Evolutionary conservation across 352 stramenopile genomes (phyloP), one percentile per base, ranked within the genome.

Genomic region (Phytopythium mirpurense): DNA sequence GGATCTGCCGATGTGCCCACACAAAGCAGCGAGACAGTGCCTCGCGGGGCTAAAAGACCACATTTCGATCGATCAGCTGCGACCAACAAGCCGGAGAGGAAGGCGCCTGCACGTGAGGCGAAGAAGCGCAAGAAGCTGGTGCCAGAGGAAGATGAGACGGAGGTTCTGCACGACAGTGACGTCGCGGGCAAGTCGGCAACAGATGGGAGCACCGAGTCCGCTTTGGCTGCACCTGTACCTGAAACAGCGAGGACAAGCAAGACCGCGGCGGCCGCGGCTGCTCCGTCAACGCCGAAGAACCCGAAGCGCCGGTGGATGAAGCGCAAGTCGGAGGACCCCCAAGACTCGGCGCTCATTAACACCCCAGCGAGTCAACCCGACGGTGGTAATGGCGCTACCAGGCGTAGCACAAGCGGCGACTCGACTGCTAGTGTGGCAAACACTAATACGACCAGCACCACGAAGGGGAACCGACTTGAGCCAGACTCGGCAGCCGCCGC

Each of bases 231-330:
- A 14, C 12, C n/a, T 24, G n/a, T 6, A 21, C 38, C 7, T 11
- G 38, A 21, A 44, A 24, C 38, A 41, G 47, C 55, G 40, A 62
- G 23, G 42, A 47, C 5, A 27, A 37, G 14, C 19, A 18, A 24
- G 7, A 35, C 40, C 27, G 35, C 42, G 14, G 38, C 51, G 14
- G 29, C 47, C n/a, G 58, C 56, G 2, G 54, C 61, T 48, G 21
- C 51, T 40, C 35, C 69, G 5, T 18, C 27, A 18, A 51, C 44
- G 3, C 44, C 44, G n/a, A 73, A 70, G 63, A 68, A 62, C 37
- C 67, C 60, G 5, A 73, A 76, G 53, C 58, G 57, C 27, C 61
- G 57, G n/a, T 68, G 67, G 64, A 29, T 73, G 15, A 76, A 64
- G 23, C 68, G 59, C 31, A 78, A 78, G 42, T 62, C 59, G 11